Evolutionary conservation across 345 rosid species (phyloP).

Genomic region (Excoecaria agallocha): DNA sequence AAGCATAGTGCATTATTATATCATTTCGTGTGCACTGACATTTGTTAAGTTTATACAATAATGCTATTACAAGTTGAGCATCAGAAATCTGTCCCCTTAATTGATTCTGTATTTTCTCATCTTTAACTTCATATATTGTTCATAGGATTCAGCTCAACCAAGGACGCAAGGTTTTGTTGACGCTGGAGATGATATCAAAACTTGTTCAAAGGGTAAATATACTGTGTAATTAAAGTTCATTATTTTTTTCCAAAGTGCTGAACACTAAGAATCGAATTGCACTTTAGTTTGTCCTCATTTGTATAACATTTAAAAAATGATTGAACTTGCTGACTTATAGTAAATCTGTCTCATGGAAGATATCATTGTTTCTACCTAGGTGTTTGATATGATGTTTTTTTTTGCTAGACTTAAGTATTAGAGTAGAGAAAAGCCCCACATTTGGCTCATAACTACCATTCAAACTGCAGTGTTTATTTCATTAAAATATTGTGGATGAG

Average conservation of each 20-base stretch:
- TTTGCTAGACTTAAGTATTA: constrained; percentile 5
- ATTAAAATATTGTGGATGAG: neutral
- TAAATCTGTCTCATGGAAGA: neutral
- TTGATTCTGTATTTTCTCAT: neutral
- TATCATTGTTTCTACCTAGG: neutral
- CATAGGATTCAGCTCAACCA: constrained; percentile 74
- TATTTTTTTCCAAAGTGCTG: neutral
- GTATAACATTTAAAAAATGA: neutral
- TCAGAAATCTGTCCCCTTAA: neutral
- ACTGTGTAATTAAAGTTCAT: neutral
- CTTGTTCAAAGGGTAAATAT: constrained; percentile 68
- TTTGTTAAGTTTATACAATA: neutral
- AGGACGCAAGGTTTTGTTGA: constrained; percentile 81
- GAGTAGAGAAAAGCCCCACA: neutral
- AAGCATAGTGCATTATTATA: neutral
- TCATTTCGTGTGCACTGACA: neutral
- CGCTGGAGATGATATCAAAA: constrained; percentile 75
- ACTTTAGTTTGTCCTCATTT: neutral
- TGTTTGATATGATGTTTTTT: neutral
- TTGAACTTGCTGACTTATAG: neutral
- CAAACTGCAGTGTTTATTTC: neutral
- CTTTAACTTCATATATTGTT: constrained; percentile 16
- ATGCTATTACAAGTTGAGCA: constrained; percentile 13
- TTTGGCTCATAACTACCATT: neutral
- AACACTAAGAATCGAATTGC: neutral